These are phyloP conservation scores for Salix purpurea DNA, from an alignment of 345 rosid species.

Conservation along the genomic window DNA sequence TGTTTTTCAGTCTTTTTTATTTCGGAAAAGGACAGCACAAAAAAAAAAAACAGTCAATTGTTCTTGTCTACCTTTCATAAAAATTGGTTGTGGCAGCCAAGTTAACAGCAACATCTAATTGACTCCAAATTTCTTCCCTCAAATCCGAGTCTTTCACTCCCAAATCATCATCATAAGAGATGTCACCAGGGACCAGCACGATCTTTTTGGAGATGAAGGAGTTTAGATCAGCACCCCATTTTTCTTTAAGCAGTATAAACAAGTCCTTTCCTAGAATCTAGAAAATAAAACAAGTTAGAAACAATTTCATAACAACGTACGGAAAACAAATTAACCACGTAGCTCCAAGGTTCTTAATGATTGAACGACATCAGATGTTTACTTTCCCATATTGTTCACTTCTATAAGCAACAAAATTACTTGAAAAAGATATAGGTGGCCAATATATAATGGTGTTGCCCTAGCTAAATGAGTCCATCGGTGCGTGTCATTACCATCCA, in stretches of 20 bases:
- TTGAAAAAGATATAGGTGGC: no score
- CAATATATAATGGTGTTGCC: no score
- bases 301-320: not conserved
- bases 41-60: not conserved
- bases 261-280: constrained; percentile 29
- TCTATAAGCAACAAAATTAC: not conserved
- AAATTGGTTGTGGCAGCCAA: constrained; percentile 46
- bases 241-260: constrained; percentile 16
- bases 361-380: not conserved
- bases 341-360: not conserved
- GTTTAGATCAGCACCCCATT: constrained; percentile 10
- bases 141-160: constrained; percentile 25
- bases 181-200: constrained; percentile 28
- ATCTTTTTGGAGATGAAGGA: constrained; percentile 14
- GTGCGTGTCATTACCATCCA: no score
- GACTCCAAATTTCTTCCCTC: constrained; percentile 25
- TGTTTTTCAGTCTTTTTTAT: not conserved
- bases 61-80: constrained; percentile 32
- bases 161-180: constrained; percentile 17
- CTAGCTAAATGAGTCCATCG: no score
- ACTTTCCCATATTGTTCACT: not conserved
- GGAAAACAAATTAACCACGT: no score
- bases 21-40: not conserved
- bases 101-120: constrained; percentile 34
- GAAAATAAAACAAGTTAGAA: not conserved